Percentiles rank a stretch among this genome's conserved stretches.
These are phyloP conservation scores for Populus nigra DNA, from an alignment of 345 rosid genomes.

Conservation along the genomic window DNA sequence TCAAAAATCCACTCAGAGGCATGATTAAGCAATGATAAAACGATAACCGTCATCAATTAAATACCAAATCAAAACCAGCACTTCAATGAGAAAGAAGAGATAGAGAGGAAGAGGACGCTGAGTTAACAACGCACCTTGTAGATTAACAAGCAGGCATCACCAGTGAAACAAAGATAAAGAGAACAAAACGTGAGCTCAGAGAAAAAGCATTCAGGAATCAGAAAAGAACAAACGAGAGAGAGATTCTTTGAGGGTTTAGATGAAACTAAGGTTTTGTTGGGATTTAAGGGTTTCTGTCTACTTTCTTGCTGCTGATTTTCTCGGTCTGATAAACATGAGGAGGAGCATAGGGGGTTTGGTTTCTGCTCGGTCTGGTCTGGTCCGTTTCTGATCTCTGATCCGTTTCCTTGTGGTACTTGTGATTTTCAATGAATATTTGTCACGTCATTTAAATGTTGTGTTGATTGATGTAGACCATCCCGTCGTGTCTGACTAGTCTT, in stretches of 20 bases:
- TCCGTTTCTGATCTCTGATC: too few relatives aligned
- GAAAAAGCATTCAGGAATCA: not conserved
- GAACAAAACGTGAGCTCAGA: not conserved
- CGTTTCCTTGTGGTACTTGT: too few relatives aligned
- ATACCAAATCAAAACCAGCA: conserved; percentile 1
- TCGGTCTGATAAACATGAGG: not conserved
- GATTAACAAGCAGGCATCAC: not conserved
- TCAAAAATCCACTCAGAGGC: too few relatives aligned
- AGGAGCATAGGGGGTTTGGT: too few relatives aligned
- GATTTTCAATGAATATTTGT: too few relatives aligned
- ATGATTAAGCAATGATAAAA: too few relatives aligned
- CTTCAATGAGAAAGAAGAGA: not conserved
- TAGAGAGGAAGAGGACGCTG: not conserved
- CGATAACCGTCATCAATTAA: not conserved
- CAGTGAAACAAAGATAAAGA: not conserved
- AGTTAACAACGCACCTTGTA: conserved; percentile 8
- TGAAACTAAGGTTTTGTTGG: not conserved
- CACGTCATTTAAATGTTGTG: too few relatives aligned
- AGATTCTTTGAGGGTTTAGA: not conserved
- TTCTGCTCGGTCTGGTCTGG: too few relatives aligned
- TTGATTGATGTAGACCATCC: too few relatives aligned
- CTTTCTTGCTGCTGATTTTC: not conserved
- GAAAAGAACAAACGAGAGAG: not conserved
- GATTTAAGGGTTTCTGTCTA: not conserved
- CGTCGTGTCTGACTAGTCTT: too few relatives aligned